phyloP scores from a whole-genome alignment of 306 rosid species.

The Comarum palustre region DNA sequence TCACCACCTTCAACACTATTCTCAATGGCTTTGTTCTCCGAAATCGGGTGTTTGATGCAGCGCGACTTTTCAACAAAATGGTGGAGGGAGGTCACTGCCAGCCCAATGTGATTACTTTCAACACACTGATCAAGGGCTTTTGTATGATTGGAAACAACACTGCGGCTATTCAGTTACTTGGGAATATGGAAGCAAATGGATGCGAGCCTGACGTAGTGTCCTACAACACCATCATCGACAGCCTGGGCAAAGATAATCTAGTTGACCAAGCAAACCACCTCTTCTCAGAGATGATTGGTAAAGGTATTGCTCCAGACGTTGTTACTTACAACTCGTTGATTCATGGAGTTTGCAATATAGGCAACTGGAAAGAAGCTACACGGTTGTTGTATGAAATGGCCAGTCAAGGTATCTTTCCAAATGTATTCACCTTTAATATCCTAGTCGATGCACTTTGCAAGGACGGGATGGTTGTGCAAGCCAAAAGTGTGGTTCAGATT shows the following conservation, averaged over 20 bases:
- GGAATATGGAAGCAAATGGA: constrained; percentile 24
- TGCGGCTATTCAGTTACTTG: constrained; percentile 19
- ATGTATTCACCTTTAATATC: not conserved
- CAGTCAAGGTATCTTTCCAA: not conserved
- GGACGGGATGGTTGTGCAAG: not conserved
- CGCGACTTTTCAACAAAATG: not conserved
- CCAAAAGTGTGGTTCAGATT: not conserved
- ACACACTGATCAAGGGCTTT: constrained; percentile 29
- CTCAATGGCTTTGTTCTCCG: constrained; percentile 35
- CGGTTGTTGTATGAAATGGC: not conserved
- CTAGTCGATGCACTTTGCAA: not conserved
- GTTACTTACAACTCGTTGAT: not conserved
- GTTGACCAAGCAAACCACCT: constrained; percentile 25
- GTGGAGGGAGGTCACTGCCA: constrained; percentile 13
- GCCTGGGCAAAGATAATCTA: constrained; percentile 27
- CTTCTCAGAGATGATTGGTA: not conserved
- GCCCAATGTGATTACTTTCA: constrained; percentile 22
- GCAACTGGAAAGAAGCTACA: not conserved
- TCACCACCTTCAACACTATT: constrained; percentile 14
- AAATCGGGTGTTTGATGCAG: constrained; percentile 14
- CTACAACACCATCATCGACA: constrained; percentile 31
- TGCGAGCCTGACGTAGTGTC: constrained; percentile 17
- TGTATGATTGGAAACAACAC: constrained; percentile 26
- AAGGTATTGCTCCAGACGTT: not conserved
- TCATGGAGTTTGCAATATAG: not conserved